A percentile compares a stretch with the other conserved stretches of the same genome.
Evolutionary conservation across 2,329 filamentous ascomycete genomes (phyloP).

Genomic region (Cercospora beticola): DNA sequence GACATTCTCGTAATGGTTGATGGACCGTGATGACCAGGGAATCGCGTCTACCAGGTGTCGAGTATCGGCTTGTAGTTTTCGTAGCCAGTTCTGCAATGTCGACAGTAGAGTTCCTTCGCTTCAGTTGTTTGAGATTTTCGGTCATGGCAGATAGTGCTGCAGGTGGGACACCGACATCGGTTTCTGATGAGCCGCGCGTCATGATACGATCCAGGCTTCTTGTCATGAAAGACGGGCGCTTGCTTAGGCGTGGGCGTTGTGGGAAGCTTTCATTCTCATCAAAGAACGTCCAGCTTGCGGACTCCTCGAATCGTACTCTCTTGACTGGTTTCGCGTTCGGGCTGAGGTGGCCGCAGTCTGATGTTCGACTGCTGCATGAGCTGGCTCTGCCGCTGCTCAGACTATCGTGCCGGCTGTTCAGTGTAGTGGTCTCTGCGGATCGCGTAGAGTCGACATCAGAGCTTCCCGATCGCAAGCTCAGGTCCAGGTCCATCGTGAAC

Average conservation of each 20-base stretch:
- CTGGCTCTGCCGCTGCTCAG: conserved; percentile 19
- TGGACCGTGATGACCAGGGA: conserved; percentile 14
- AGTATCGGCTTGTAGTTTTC: conserved; percentile 12
- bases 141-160: conserved; percentile 16
- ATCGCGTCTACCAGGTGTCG: conserved; percentile 2
- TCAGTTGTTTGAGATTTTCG: conserved; percentile 14
- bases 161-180: conserved; percentile 12
- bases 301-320: conserved; percentile 21
- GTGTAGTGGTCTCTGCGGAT: conserved; percentile 18
- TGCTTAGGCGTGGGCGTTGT: conserved; percentile 7
- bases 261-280: conserved; percentile 16
- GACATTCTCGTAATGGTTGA: conserved; percentile 20
- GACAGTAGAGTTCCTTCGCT: conserved; percentile 12
- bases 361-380: conserved; percentile 21
- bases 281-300: conserved; percentile 23
- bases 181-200: conserved; percentile 12
- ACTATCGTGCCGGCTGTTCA: conserved; percentile 19
- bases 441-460: conserved; percentile 11
- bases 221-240: conserved; percentile 19
- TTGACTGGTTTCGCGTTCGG: conserved; percentile 17
- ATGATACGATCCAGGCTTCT: conserved; percentile 21
- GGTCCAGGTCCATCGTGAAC: conserved; percentile 10
- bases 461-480: background rate
- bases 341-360: conserved; percentile 10
- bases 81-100: conserved; percentile 13